Evolutionary conservation across 139 green algal species (phyloP), one percentile per base, ranked within the genome.

Genomic region (Nannochloris sp.): DNA sequence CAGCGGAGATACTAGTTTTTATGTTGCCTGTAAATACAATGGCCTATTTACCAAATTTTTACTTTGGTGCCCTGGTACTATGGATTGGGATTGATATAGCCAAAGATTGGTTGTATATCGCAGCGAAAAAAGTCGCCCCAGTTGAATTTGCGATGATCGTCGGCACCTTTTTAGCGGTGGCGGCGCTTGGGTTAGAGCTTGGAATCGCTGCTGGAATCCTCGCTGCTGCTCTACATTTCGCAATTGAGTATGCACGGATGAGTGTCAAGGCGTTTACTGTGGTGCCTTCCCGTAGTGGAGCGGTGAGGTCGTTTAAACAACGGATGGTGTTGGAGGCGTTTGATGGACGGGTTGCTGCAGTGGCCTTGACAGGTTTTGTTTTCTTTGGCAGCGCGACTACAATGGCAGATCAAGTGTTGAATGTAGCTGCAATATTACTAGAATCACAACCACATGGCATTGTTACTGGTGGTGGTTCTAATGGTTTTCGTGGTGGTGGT

Each of bases 41-140:
- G 33, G 58, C 73, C 37, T 79, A 61, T 42, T 46, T 82, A 34
- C 74, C 68, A 32, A 83, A 69, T 47, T 74, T 65, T 27, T 75
- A 75, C 24, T 91, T 87, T 55, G 87, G 86, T 8, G 72, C 82
- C 0, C 67, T 95, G 58, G 73, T 92, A 67, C 60, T 87, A 0
- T 84, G 83, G 76, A 87, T 95, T 68, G 87, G 83, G 34, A 51
- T 87, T 4, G 82, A 90, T 29, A 90, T 92, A 68, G 55, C 32
- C 33, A 27, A 42, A 0, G 81, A 87, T 75, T 87, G 81, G 81
- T 51, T 81, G 42, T 65, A 79, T 31, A 64, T 68, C n/a, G 44
- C 70, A 1, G 48, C 31, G 31, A 68, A 67, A 54, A 61, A 67
- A 23, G 60, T 84, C 1, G 39, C 32, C 2, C 31, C 10, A 0